These are phyloP conservation scores for Hypoxylon crocopeplum DNA, from an alignment of 495 filamentous ascomycete species.

Conservation along the genomic window DNA sequence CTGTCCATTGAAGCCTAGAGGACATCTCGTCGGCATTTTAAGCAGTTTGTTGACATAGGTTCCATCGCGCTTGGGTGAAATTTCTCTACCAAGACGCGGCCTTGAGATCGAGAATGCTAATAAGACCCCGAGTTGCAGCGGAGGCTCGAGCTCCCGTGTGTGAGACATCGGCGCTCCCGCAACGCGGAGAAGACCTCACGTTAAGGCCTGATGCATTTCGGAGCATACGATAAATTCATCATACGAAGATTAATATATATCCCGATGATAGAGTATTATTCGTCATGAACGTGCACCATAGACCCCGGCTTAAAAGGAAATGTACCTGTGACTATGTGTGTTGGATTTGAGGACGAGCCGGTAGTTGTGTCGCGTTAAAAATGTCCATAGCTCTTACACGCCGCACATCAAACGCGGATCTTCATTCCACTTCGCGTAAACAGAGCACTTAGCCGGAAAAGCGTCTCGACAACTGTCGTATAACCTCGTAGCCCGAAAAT, in stretches of 20 bases:
- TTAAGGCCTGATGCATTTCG: neutral
- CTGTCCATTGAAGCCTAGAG: neutral
- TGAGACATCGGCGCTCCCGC: conserved; percentile 36
- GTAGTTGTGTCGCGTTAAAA: no score
- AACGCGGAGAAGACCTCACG: conserved; percentile 19
- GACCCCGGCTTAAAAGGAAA: no score
- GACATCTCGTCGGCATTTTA: conserved; percentile 22
- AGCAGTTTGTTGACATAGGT: conserved; percentile 11
- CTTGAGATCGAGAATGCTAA: conserved; percentile 36
- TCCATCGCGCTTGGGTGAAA: conserved; percentile 31
- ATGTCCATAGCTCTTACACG: neutral
- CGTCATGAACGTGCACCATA: no score
- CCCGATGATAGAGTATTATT: no score
- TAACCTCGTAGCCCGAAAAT: neutral
- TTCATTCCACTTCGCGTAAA: conserved; percentile 23
- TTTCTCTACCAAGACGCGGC: conserved; percentile 33
- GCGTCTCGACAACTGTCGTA: neutral
- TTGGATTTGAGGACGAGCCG: neutral
- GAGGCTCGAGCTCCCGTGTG: conserved; percentile 19
- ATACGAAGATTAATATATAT: neutral
- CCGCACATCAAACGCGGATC: conserved; percentile 21
- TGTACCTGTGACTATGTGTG: no score
- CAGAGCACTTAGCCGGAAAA: neutral
- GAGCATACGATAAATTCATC: neutral
- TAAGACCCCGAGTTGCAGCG: conserved; percentile 27